Base-by-base conservation (phyloP, 148 eudicot genomes). In the Nyssa sinensis region DNA sequence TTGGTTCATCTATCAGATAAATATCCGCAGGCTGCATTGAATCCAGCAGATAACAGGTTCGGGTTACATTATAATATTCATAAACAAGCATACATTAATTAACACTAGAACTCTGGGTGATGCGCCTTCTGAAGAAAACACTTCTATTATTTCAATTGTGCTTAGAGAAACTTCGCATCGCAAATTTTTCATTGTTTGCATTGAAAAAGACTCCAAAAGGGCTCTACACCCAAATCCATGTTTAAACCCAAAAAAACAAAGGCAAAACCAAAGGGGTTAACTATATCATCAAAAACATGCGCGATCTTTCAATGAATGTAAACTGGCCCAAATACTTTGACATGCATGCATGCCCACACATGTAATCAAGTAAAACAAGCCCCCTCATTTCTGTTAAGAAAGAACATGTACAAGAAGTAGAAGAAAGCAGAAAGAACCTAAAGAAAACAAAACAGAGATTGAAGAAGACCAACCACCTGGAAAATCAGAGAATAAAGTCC, bases 1-100 rank as follows among this genome's bases (percentile, higher is more conserved):
- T 92, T 25, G 98, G 96, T 79, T 94, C 97, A 72, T 94, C 98
- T 25, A 94, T 94, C 84, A 94, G 81, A 72, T 94, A 94, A 9
- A 94, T 94, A 74, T 94, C 97, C 21, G 98, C 98, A 51, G 96
- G 98, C 97, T 94, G 91, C 83, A 88, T n/a, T 35, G 19, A 21
- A 53, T 28, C 21, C n/a, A n/a, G n/a, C n/a, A n/a, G n/a, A n/a
- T n/a, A 64, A 51, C 58, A 70, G 39, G 29, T n/a, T 34, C 33
- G 66, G 13, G 73, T 78, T 75, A 78, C 53, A 60, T 19, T 44
- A 44, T 44, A 44, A n/a, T 11, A 33, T 29, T 32, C 34, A 31
- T 64, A 17, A 41, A 66, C 47, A 72, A 31, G 14, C 0, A 3
- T 62, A 62, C 4, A 44, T 6, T 37, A 61, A 66, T 25, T 41